phyloP scores from a whole-genome alignment of 163 green algal genomes.

The Trebouxia gelatinosa region DNA sequence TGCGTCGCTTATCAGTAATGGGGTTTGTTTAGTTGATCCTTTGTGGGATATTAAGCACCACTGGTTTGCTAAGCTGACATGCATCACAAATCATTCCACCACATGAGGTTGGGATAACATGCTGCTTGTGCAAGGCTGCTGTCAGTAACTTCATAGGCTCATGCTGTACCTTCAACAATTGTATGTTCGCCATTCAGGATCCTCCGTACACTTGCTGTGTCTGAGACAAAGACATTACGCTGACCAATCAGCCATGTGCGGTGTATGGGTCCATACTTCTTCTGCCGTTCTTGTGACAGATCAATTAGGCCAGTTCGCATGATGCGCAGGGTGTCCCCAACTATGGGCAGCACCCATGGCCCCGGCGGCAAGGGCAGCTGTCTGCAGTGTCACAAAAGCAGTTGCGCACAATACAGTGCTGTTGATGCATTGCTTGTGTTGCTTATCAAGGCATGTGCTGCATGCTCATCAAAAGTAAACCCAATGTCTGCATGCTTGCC shows the following conservation, averaged over 20 bases:
- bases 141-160: background rate
- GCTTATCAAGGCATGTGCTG: no score
- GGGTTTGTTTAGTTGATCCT: no score
- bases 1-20: background rate
- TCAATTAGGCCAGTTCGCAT: background rate
- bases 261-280: constrained; percentile 4
- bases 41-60: no score
- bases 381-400: no score
- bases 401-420: no score
- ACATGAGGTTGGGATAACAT: background rate
- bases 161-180: constrained; percentile 19
- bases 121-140: background rate
- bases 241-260: constrained; percentile 1
- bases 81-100: no score
- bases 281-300: background rate
- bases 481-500: no score
- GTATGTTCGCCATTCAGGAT: constrained; percentile 16
- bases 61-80: no score
- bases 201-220: constrained; percentile 12
- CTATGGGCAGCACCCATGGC: background rate
- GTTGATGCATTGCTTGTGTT: no score
- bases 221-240: constrained; percentile 14
- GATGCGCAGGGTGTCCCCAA: constrained; percentile 8
- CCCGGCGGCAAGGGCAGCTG: background rate
- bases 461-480: no score